Percentiles rank a stretch among this genome's conserved stretches.
These are phyloP conservation scores for Salvia sclarea DNA, from an alignment of 305 asterid species.

Conservation along the genomic window DNA sequence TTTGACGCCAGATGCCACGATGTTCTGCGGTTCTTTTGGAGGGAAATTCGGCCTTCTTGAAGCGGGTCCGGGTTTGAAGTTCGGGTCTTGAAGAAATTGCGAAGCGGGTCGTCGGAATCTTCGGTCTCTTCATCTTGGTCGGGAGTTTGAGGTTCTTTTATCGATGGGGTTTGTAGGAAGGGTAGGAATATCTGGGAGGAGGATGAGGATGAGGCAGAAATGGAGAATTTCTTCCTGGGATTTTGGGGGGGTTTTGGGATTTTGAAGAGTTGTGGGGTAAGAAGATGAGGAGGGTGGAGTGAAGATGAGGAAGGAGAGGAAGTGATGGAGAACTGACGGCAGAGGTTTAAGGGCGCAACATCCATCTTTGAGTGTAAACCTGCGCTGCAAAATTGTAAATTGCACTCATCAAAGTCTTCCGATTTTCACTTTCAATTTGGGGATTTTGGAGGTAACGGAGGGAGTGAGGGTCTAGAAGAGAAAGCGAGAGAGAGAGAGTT, in stretches of 20 bases:
- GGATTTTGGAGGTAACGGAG: too few relatives aligned
- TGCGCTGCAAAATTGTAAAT: too few relatives aligned
- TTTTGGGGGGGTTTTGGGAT: slow-evolving; percentile 33
- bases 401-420: too few relatives aligned
- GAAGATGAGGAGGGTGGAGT: slow-evolving; percentile 13
- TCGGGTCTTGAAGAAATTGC: slow-evolving; percentile 66
- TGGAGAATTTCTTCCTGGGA: slow-evolving; percentile 28
- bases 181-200: slow-evolving; percentile 69
- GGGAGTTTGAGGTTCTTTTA: slow-evolving; percentile 29
- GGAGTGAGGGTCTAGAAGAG: too few relatives aligned
- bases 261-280: slow-evolving; percentile 33
- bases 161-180: slow-evolving; percentile 58
- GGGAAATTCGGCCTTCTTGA: slow-evolving; percentile 59
- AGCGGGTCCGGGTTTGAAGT: slow-evolving; percentile 53
- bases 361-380: slow-evolving; percentile 32
- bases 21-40: slow-evolving; percentile 61
- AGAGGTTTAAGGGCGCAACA: slow-evolving; percentile 37
- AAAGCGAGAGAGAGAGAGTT: too few relatives aligned
- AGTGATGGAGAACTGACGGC: slow-evolving; percentile 21
- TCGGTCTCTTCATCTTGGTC: slow-evolving; percentile 27
- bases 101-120: slow-evolving; percentile 60
- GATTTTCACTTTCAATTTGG: too few relatives aligned
- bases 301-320: slow-evolving; percentile 36
- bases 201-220: slow-evolving; percentile 37
- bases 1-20: slow-evolving; percentile 72